Conservation (phyloP, 331 rosid genomes). For the Pyrus hybrid region DNA sequence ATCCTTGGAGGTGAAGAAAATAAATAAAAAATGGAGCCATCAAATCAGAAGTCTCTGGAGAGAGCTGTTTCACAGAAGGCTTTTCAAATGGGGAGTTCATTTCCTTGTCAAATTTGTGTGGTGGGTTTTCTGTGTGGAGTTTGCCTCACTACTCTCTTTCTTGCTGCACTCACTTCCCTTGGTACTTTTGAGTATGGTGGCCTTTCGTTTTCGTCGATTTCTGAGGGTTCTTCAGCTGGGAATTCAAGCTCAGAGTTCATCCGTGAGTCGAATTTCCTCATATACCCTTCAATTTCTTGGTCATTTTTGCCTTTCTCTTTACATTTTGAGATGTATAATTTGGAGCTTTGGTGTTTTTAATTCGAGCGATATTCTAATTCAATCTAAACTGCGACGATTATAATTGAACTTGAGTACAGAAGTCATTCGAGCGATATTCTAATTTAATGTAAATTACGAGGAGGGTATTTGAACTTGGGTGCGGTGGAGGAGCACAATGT, state of each 20-base stretch:
- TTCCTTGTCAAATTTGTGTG: constrained; percentile 84
- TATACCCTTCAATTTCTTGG: neutral
- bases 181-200: constrained; percentile 52
- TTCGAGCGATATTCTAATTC: too few relatives aligned
- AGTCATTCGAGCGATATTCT: too few relatives aligned
- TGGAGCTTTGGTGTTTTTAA: neutral
- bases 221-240: constrained; percentile 26
- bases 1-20: neutral
- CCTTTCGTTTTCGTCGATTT: constrained; percentile 39
- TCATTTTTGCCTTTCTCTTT: neutral
- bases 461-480: too few relatives aligned
- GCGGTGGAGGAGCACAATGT: too few relatives aligned
- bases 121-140: constrained; percentile 84
- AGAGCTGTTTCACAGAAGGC: constrained; percentile 81
- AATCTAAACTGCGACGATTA: too few relatives aligned
- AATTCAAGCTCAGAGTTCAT: constrained; percentile 34
- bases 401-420: too few relatives aligned
- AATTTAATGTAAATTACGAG: too few relatives aligned
- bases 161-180: constrained; percentile 75
- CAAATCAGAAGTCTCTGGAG: constrained; percentile 54
- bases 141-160: constrained; percentile 62
- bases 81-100: constrained; percentile 77
- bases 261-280: constrained; percentile 35
- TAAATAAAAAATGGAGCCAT: constrained; percentile 26
- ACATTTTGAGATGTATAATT: neutral